Evolutionary conservation across 2,329 filamentous ascomycete species (phyloP).

Genomic region (Fusarium scirpi): DNA sequence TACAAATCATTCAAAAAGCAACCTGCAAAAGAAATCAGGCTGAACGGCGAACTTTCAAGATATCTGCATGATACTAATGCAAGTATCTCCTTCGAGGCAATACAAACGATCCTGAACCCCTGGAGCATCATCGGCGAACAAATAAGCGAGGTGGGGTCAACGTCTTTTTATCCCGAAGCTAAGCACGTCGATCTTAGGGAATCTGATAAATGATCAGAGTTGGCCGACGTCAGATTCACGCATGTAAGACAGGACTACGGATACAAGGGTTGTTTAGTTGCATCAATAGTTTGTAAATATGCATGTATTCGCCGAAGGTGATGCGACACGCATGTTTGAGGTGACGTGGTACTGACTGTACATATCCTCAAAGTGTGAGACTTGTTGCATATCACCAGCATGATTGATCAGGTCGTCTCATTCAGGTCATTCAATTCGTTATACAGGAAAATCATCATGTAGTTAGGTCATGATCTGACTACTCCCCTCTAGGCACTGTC

Average conservation of each 20-base stretch:
- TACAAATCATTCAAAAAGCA: background rate
- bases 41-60: conserved; percentile 6
- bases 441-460: background rate
- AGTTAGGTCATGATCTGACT: background rate
- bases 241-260: background rate
- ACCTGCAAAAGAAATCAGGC: background rate
- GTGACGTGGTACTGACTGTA: background rate
- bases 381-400: background rate
- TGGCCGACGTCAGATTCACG: conserved; percentile 1
- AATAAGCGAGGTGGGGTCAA: background rate
- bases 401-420: background rate
- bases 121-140: conserved; percentile 18
- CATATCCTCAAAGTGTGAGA: background rate
- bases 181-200: conserved; percentile 13
- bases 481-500: conserved; percentile 15
- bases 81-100: background rate
- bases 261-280: background rate
- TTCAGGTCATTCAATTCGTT: conserved; percentile 17
- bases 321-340: background rate
- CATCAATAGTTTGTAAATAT: background rate
- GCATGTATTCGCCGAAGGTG: background rate
- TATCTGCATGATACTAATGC: background rate
- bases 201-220: background rate
- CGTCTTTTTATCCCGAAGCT: background rate
- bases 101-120: background rate